Conservation (phyloP, 768 basidiomycete species). For the Trametes meyenii region DNA sequence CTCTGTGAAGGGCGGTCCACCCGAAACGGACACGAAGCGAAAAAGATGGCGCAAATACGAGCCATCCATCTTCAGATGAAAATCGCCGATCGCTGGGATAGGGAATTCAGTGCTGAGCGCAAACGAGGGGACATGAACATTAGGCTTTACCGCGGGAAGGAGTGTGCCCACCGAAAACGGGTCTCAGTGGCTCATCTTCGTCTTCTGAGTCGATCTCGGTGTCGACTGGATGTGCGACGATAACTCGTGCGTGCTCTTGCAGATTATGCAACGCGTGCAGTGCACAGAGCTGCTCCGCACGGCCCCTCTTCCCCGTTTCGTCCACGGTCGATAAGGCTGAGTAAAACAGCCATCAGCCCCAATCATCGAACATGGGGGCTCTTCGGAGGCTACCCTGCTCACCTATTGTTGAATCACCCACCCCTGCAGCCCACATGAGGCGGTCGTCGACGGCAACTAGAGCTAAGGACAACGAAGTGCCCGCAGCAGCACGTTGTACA, state of each 20-base stretch:
- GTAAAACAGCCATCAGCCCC: no score
- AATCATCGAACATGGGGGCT: no score
- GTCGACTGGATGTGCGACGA: background rate
- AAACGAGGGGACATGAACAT: no score
- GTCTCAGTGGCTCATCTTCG: background rate
- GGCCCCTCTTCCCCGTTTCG: background rate
- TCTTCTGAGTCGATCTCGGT: background rate
- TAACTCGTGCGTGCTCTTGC: background rate
- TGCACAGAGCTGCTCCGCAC: background rate
- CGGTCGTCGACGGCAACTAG: slow-evolving; percentile 3
- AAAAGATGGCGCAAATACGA: background rate
- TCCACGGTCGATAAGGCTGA: background rate
- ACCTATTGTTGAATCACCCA: slow-evolving; percentile 7
- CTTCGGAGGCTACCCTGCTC: no score
- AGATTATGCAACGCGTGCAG: background rate
- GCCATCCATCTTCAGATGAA: background rate
- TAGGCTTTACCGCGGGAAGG: background rate
- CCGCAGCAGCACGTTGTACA: background rate
- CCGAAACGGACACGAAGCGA: background rate
- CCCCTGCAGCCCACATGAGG: slow-evolving; percentile 3
- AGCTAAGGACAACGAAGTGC: slow-evolving; percentile 5
- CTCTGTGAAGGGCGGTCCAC: background rate
- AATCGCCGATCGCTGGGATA: slow-evolving; percentile 1
- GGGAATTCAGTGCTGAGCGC: background rate
- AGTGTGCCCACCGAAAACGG: background rate